phyloP scores from a whole-genome alignment of 495 filamentous ascomycete species.

The Penicillium cinerascens region DNA sequence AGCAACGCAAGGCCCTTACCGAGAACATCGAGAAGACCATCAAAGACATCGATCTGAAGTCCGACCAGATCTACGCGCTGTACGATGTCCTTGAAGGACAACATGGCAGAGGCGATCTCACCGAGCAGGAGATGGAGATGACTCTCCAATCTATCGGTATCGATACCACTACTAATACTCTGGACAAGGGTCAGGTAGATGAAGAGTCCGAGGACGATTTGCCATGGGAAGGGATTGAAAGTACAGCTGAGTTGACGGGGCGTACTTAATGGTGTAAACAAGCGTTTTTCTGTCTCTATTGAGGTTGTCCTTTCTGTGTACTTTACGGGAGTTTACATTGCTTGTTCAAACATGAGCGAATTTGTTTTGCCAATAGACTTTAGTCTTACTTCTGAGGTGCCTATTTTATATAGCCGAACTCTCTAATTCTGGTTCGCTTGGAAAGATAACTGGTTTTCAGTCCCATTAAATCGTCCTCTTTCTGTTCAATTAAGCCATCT shows the following conservation, averaged over 20 bases:
- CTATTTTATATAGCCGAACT: too few relatives aligned
- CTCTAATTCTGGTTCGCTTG: too few relatives aligned
- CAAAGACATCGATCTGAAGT: constrained; percentile 67
- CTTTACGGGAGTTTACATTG: not conserved
- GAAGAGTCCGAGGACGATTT: constrained; percentile 44
- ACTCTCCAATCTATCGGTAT: constrained; percentile 60
- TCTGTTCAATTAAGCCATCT: too few relatives aligned
- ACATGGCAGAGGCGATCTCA: constrained; percentile 62
- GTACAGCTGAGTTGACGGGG: constrained; percentile 46
- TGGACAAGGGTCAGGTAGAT: constrained; percentile 31
- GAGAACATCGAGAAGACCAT: constrained; percentile 62
- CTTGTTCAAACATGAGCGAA: not conserved
- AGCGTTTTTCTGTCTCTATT: constrained; percentile 1
- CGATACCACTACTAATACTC: constrained; percentile 38
- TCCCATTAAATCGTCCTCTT: too few relatives aligned
- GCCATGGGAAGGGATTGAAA: constrained; percentile 54
- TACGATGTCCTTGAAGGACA: constrained; percentile 89
- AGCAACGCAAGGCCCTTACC: constrained; percentile 61
- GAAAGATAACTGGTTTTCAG: too few relatives aligned
- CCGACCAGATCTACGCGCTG: constrained; percentile 83
- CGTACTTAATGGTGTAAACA: constrained; percentile 13
- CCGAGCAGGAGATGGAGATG: constrained; percentile 61
- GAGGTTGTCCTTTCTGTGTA: constrained; percentile 8
- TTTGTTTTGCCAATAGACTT: not conserved
- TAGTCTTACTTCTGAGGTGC: not conserved